Percentiles rank a stretch among this genome's conserved stretches.
Evolutionary conservation across 768 basidiomycete species (phyloP).

Genomic region (Suillus discolor): DNA sequence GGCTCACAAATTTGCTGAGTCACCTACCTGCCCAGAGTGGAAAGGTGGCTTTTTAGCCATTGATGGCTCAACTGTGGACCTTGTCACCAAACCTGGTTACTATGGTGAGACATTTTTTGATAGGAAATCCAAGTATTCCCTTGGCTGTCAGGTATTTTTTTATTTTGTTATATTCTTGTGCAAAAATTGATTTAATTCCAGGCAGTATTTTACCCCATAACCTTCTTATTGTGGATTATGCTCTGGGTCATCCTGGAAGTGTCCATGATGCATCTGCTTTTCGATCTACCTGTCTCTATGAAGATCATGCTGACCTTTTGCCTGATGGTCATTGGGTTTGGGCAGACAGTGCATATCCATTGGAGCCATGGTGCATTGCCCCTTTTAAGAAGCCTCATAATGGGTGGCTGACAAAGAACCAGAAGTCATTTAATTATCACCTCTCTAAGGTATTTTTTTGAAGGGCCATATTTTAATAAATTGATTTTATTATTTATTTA

Average conservation of each 20-base stretch:
- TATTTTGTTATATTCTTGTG: no score
- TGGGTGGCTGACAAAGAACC: background rate
- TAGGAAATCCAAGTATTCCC: no score
- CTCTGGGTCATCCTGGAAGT: background rate
- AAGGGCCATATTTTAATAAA: background rate
- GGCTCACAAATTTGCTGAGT: no score
- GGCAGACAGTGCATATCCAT: constrained; percentile 8
- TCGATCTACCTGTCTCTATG: background rate
- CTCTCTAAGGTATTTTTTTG: constrained; percentile 1
- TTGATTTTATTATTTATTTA: constrained; percentile 3
- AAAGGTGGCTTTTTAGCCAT: no score
- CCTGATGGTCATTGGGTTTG: constrained; percentile 1
- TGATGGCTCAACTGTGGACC: no score
- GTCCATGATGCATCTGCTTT: background rate
- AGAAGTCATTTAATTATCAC: constrained; percentile 5
- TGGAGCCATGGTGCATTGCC: constrained; percentile 3
- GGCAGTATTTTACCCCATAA: background rate
- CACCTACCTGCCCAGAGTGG: no score
- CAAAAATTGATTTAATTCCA: background rate
- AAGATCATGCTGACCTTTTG: background rate
- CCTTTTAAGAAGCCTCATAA: constrained; percentile 16
- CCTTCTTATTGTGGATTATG: background rate
- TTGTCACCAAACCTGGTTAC: no score
- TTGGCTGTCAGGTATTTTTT: no score
- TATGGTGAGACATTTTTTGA: no score